These are phyloP conservation scores for Ceratobasidium papillatum DNA, from an alignment of 1,284 basidiomycete species.

Conservation along the genomic window DNA sequence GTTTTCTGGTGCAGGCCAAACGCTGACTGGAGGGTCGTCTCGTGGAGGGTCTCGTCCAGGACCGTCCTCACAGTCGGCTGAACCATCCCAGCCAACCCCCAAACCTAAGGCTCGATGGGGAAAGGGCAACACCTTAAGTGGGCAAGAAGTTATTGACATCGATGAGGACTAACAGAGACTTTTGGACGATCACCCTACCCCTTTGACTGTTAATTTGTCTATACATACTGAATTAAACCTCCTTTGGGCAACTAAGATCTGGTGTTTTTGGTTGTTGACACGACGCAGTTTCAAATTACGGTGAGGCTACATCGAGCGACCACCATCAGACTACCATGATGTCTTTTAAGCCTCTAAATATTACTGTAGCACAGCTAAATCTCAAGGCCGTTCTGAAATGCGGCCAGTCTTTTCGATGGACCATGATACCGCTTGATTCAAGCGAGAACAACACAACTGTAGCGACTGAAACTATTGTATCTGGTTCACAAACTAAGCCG, in stretches of 20 bases:
- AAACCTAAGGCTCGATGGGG: slow-evolving; percentile 34
- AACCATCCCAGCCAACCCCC: not conserved
- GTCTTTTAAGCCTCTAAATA: slow-evolving; percentile 56
- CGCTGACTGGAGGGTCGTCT: slow-evolving; percentile 7
- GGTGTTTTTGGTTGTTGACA: not conserved
- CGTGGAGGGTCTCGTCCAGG: slow-evolving; percentile 8
- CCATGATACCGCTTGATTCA: slow-evolving; percentile 56
- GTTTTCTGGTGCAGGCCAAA: slow-evolving; percentile 36
- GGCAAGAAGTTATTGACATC: slow-evolving; percentile 16
- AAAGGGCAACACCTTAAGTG: slow-evolving; percentile 27
- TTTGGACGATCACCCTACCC: not conserved
- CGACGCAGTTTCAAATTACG: not conserved
- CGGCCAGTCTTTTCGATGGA: slow-evolving; percentile 85
- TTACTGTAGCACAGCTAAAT: slow-evolving; percentile 71
- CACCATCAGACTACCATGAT: not conserved
- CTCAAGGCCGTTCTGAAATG: slow-evolving; percentile 77
- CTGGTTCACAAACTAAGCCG: not conserved
- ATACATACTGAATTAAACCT: not conserved
- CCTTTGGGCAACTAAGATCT: not conserved
- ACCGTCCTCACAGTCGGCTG: slow-evolving; percentile 3
- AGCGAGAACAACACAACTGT: slow-evolving; percentile 44
- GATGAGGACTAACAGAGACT: slow-evolving; percentile 8
- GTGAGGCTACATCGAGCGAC: not conserved
- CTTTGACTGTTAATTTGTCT: not conserved
- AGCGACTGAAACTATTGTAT: slow-evolving; percentile 28